Percentiles rank a stretch among this genome's conserved stretches.
These are phyloP conservation scores for Penicillium sumatraense DNA, from an alignment of 2,329 filamentous ascomycete species.

Conservation along the genomic window DNA sequence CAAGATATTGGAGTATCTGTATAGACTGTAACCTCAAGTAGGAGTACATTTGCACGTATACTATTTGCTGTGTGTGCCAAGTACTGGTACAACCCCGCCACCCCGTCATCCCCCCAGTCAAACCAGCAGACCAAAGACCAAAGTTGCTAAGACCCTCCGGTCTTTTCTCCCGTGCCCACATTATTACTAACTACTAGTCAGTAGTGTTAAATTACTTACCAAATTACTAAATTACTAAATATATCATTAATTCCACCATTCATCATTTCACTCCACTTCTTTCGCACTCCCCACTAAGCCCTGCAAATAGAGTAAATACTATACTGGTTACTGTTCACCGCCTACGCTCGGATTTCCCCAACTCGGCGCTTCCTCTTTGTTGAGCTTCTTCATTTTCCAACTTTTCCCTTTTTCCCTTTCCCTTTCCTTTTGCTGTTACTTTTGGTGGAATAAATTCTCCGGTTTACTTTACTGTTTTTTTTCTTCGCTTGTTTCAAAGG, in stretches of 20 bases:
- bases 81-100: background rate
- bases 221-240: too few species aligned
- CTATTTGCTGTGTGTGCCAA: background rate
- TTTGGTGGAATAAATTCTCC: conserved; percentile 1
- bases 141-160: background rate
- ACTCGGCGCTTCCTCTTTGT: background rate
- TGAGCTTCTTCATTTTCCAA: conserved; percentile 7
- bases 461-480: background rate
- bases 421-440: too few species aligned
- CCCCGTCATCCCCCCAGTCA: conserved; percentile 19
- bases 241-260: background rate
- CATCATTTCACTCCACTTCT: background rate
- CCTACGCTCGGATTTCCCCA: conserved; percentile 8
- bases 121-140: conserved; percentile 1
- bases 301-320: too few species aligned
- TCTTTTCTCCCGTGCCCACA: background rate
- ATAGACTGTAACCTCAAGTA: too few species aligned
- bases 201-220: too few species aligned
- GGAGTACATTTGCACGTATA: background rate
- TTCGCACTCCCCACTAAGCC: too few species aligned
- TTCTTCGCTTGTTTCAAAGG: background rate
- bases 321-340: too few species aligned
- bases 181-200: background rate
- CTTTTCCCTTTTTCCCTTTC: too few species aligned
- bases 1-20: too few species aligned